Conservation (phyloP, 495 filamentous ascomycete species). For the Penicillium nucicola region DNA sequence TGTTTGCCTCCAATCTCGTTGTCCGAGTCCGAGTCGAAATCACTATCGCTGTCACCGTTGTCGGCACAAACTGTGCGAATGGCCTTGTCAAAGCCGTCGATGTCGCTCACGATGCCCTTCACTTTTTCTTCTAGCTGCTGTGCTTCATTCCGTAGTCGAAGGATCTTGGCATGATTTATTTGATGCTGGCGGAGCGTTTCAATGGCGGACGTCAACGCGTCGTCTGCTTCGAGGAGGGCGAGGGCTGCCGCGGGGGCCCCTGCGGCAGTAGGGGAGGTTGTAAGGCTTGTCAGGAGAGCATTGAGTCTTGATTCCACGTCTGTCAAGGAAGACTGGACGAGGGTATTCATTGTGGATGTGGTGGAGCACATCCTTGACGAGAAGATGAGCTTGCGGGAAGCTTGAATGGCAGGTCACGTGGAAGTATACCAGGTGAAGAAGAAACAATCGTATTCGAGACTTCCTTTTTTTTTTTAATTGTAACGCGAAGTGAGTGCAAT, state of each 20-base stretch:
- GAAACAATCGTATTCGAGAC: neutral
- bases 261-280: slow-evolving; percentile 40
- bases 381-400: slow-evolving; percentile 10
- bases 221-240: slow-evolving; percentile 42
- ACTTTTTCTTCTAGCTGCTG: slow-evolving; percentile 38
- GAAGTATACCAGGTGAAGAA: neutral
- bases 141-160: slow-evolving; percentile 36
- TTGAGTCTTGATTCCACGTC: slow-evolving; percentile 43
- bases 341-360: slow-evolving; percentile 33
- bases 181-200: slow-evolving; percentile 42
- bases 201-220: slow-evolving; percentile 36
- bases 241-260: slow-evolving; percentile 39
- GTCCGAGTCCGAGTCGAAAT: slow-evolving; percentile 26
- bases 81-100: slow-evolving; percentile 39
- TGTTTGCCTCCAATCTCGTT: slow-evolving; percentile 9
- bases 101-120: slow-evolving; percentile 38
- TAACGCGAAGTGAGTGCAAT: too few species aligned
- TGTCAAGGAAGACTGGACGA: slow-evolving; percentile 34
- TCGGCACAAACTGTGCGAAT: slow-evolving; percentile 32
- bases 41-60: slow-evolving; percentile 26
- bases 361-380: neutral
- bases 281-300: slow-evolving; percentile 38
- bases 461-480: too few species aligned
- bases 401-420: slow-evolving; percentile 14
- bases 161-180: slow-evolving; percentile 38